Percentiles rank a stretch among this genome's conserved stretches.
Evolutionary conservation across 805 yeast genomes (phyloP).

Genomic region (Grigorovia yakushimaensis): DNA sequence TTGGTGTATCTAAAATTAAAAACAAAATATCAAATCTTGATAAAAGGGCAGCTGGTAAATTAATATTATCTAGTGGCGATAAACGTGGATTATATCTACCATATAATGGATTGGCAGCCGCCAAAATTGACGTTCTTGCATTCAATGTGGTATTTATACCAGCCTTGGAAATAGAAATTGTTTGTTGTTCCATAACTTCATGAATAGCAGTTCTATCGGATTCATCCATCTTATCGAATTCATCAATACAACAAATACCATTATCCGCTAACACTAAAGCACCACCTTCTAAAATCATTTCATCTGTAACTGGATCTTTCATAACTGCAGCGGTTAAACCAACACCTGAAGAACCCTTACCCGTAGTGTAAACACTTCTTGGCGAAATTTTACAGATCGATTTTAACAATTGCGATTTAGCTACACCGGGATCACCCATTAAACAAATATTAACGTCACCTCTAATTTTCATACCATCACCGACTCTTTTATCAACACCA

Average conservation of each 20-base stretch:
- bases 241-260: slow-evolving; percentile 98
- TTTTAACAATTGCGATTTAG: slow-evolving; percentile 90
- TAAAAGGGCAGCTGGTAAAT: slow-evolving; percentile 89
- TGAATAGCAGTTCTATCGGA: slow-evolving; percentile 94
- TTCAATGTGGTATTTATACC: slow-evolving; percentile 94
- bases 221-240: slow-evolving; percentile 98
- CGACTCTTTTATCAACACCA: slow-evolving; percentile 89
- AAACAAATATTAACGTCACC: slow-evolving; percentile 93
- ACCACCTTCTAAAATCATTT: slow-evolving; percentile 97
- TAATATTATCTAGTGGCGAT: slow-evolving; percentile 91
- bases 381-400: slow-evolving; percentile 90
- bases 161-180: slow-evolving; percentile 93
- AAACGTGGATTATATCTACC: slow-evolving; percentile 87
- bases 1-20: slow-evolving; percentile 76
- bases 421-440: slow-evolving; percentile 99
- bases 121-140: slow-evolving; percentile 89
- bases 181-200: slow-evolving; percentile 99
- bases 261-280: slow-evolving; percentile 94
- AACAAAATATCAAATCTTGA: slow-evolving; percentile 91
- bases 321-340: slow-evolving; percentile 98
- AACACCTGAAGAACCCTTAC: slow-evolving; percentile 97
- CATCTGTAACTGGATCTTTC: slow-evolving; percentile 98
- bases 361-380: slow-evolving; percentile 93
- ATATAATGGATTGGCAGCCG: slow-evolving; percentile 97
- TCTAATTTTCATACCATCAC: slow-evolving; percentile 94